A percentile compares a stretch with the other conserved stretches of the same genome.
Conservation (phyloP, 441 rosid species). For the Macaranga tanarius region DNA sequence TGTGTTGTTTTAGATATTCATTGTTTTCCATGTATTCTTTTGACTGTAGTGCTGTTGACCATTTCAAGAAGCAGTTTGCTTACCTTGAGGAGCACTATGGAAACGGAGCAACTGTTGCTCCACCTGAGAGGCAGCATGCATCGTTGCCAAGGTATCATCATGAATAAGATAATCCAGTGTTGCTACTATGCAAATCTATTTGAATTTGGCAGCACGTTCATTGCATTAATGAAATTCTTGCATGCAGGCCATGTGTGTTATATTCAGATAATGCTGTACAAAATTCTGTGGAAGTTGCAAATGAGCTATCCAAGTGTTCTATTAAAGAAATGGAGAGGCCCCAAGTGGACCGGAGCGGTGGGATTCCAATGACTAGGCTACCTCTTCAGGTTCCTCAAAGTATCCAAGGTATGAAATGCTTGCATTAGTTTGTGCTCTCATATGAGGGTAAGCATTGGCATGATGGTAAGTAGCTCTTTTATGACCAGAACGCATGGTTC, state of each 20-base stretch:
- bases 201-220: background rate
- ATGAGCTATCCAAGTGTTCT: constrained; percentile 77
- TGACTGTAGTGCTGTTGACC: constrained; percentile 84
- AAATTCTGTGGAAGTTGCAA: constrained; percentile 58
- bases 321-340: constrained; percentile 71
- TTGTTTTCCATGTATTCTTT: constrained; percentile 5
- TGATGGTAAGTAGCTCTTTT: background rate
- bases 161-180: constrained; percentile 2
- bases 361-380: constrained; percentile 72
- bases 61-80: constrained; percentile 97
- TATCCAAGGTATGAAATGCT: constrained; percentile 46
- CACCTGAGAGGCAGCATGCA: constrained; percentile 91
- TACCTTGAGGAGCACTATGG: constrained; percentile 91
- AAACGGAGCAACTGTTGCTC: constrained; percentile 71
- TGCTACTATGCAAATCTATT: background rate
- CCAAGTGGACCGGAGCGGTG: constrained; percentile 51
- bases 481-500: background rate
- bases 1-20: background rate
- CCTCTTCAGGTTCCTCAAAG: constrained; percentile 83
- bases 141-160: constrained; percentile 76
- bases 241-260: constrained; percentile 74
- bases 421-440: background rate
- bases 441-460: background rate
- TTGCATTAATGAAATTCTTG: constrained; percentile 25
- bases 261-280: constrained; percentile 66